Conservation (phyloP, 2,329 filamentous ascomycete species). For the Coniochaeta pulveracea region DNA sequence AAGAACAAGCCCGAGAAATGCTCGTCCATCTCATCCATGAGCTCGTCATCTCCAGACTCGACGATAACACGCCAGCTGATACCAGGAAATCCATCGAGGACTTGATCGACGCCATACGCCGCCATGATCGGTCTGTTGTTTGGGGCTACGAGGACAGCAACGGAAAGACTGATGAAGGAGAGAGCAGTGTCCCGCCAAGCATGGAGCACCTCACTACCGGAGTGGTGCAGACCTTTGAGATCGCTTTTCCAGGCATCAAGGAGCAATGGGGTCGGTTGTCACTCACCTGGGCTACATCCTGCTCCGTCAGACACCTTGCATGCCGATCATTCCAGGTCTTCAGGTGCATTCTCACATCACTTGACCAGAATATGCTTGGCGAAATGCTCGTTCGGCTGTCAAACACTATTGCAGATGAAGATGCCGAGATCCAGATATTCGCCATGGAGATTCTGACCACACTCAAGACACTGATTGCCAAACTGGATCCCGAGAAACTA, state of each 20-base stretch:
- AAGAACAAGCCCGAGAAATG: conserved; percentile 96
- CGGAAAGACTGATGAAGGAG: conserved; percentile 60
- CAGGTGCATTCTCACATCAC: conserved; percentile 77
- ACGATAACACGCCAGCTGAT: conserved; percentile 49
- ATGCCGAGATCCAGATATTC: conserved; percentile 89
- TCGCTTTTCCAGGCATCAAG: conserved; percentile 75
- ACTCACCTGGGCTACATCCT: conserved; percentile 92
- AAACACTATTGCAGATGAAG: conserved; percentile 93
- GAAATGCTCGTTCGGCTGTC: conserved; percentile 94
- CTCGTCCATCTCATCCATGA: conserved; percentile 95
- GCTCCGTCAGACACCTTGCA: conserved; percentile 85
- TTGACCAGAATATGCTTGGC: conserved; percentile 89
- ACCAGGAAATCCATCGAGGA: conserved; percentile 72
- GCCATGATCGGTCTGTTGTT: conserved; percentile 72
- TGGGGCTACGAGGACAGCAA: conserved; percentile 95
- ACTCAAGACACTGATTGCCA: conserved; percentile 79
- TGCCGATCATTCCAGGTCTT: conserved; percentile 98
- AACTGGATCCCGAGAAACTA: conserved; percentile 67
- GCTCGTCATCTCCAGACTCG: conserved; percentile 70
- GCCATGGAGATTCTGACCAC: conserved; percentile 97
- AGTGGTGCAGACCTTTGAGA: conserved; percentile 74
- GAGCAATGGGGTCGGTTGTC: conserved; percentile 87
- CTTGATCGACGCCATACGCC: conserved; percentile 76
- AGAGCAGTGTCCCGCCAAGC: conserved; percentile 70
- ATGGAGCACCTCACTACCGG: conserved; percentile 80